A percentile compares a stretch with the other conserved stretches of the same genome.
phyloP scores from a whole-genome alignment of 306 rosid species.

The Acacia acuminata region DNA sequence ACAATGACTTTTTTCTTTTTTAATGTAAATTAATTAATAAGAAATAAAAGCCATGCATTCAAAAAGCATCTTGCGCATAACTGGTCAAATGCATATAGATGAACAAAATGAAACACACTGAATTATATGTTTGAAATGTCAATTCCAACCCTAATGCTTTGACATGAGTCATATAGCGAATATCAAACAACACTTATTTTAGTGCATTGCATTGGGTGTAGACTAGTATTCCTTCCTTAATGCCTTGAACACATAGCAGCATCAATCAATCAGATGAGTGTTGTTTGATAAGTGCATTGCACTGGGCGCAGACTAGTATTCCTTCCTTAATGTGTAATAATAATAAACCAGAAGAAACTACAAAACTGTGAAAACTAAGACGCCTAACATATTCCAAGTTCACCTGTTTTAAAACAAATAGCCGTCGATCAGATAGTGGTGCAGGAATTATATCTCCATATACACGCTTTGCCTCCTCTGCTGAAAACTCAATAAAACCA shows the following conservation, averaged over 20 bases:
- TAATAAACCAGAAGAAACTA: neutral
- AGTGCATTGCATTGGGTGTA: neutral
- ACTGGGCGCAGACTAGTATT: neutral
- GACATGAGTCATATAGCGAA: slow-evolving; percentile 16
- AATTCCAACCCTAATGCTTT: slow-evolving; percentile 16
- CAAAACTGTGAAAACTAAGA: slow-evolving; percentile 17
- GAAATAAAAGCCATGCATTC: neutral
- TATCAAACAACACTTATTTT: slow-evolving; percentile 15
- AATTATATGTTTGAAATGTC: neutral
- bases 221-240: neutral
- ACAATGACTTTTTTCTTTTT: neutral
- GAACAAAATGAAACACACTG: neutral
- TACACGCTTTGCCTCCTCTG: slow-evolving; percentile 94
- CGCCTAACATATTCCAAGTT: slow-evolving; percentile 25
- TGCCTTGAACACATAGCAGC: neutral
- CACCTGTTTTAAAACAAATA: slow-evolving; percentile 95
- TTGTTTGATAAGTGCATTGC: neutral
- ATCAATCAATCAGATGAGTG: neutral
- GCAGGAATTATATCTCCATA: slow-evolving; percentile 96
- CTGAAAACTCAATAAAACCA: slow-evolving; percentile 80
- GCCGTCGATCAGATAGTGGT: slow-evolving; percentile 74
- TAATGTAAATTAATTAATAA: neutral
- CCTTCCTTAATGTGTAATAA: neutral
- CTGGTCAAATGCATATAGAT: neutral
- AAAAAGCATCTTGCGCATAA: neutral